Evolutionary conservation across 2,329 filamentous ascomycete species (phyloP).

Genomic region (Blumeria graminis): DNA sequence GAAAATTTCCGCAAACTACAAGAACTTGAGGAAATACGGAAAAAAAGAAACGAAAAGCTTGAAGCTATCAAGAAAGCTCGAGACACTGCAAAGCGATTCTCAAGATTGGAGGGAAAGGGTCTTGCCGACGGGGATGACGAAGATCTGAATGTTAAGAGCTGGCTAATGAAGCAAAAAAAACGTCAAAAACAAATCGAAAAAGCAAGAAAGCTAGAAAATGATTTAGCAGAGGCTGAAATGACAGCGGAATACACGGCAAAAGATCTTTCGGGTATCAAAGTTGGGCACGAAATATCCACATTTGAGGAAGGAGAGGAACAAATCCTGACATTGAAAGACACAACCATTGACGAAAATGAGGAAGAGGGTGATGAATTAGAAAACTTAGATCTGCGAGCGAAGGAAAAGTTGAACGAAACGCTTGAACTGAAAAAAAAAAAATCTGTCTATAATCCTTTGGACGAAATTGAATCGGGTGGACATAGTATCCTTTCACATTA

Average conservation of each 20-base stretch:
- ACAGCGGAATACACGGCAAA: conserved; percentile 58
- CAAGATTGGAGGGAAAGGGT: conserved; percentile 57
- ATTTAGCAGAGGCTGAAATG: conserved; percentile 53
- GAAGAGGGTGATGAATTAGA: conserved; percentile 81
- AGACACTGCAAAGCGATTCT: conserved; percentile 54
- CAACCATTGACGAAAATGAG: conserved; percentile 60
- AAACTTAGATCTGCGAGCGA: conserved; percentile 45
- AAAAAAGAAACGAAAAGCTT: conserved; percentile 54
- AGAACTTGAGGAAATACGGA: conserved; percentile 54
- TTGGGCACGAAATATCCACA: conserved; percentile 62
- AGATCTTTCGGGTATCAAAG: conserved; percentile 74
- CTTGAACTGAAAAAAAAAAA: conserved; percentile 77
- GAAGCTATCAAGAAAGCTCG: conserved; percentile 69
- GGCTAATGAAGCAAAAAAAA: conserved; percentile 80
- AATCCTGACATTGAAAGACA: conserved; percentile 82
- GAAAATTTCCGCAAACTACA: conserved; percentile 44
- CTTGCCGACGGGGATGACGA: conserved; percentile 51
- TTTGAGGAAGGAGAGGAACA: conserved; percentile 73
- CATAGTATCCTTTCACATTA: conserved; percentile 65
- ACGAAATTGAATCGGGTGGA: conserved; percentile 37
- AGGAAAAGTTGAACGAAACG: conserved; percentile 48
- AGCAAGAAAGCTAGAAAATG: conserved; percentile 45
- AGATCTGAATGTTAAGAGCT: conserved; percentile 56
- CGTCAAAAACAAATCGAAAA: conserved; percentile 76
- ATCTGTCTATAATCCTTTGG: conserved; percentile 67